Conservation (phyloP, 1,284 basidiomycete species). For the Austropuccinia psidii region DNA sequence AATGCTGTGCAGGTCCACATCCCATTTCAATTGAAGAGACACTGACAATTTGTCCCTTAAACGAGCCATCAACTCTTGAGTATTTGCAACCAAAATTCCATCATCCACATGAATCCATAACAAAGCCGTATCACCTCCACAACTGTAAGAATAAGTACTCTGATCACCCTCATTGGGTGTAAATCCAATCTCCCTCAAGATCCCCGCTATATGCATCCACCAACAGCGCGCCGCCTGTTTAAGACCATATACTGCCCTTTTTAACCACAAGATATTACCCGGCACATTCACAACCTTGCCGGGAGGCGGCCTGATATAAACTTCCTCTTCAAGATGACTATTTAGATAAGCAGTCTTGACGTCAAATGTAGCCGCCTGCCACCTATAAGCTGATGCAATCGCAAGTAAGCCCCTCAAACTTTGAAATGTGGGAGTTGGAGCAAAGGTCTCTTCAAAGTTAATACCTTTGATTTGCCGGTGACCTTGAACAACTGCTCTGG, state of each 20-base stretch:
- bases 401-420: neutral
- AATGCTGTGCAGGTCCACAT: neutral
- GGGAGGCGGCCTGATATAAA: neutral
- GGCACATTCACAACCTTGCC: neutral
- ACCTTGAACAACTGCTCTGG: neutral
- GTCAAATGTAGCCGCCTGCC: neutral
- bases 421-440: slow-evolving; percentile 1
- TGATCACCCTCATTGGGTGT: neutral
- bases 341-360: neutral
- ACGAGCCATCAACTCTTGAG: neutral
- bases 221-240: neutral
- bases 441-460: neutral
- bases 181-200: neutral
- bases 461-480: neutral
- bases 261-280: neutral
- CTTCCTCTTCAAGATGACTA: neutral
- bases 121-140: neutral
- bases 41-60: neutral
- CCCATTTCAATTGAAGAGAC: neutral
- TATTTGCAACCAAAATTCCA: neutral
- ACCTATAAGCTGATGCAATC: neutral
- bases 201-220: neutral
- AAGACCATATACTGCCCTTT: neutral
- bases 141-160: neutral
- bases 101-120: slow-evolving; percentile 1